phyloP scores from a whole-genome alignment of 2,329 filamentous ascomycete species.

The Colletotrichum tropicicola region DNA sequence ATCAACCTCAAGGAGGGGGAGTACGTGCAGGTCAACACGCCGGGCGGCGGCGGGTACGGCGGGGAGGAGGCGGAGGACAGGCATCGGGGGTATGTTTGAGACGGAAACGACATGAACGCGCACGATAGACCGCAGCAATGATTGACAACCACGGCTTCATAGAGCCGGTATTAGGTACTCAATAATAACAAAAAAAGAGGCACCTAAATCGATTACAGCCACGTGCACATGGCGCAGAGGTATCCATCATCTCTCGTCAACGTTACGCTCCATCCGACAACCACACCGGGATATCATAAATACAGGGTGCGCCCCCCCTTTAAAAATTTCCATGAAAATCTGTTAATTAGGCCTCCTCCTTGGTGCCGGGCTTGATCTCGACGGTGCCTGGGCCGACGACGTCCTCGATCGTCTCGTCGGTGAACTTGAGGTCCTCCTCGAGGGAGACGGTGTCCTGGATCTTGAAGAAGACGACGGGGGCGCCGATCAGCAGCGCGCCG shows the following conservation, averaged over 20 bases:
- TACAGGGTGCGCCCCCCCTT: too few relatives aligned
- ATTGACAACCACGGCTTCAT: background rate
- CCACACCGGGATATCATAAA: conserved; percentile 8
- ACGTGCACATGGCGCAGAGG: background rate
- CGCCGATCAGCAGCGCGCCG: conserved; percentile 78
- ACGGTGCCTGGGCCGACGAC: conserved; percentile 54
- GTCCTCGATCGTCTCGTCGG: conserved; percentile 82
- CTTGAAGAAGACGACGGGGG: conserved; percentile 80
- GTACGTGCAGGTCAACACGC: conserved; percentile 45
- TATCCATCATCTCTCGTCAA: conserved; percentile 12
- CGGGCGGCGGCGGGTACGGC: conserved; percentile 43
- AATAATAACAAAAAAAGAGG: too few relatives aligned
- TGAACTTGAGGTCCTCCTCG: conserved; percentile 85
- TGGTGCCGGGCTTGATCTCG: conserved; percentile 1
- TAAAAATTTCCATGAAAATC: too few relatives aligned
- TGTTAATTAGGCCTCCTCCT: conserved; percentile 13
- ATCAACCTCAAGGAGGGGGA: conserved; percentile 43
- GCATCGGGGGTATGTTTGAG: conserved; percentile 20
- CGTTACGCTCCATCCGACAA: background rate
- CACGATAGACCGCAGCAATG: background rate
- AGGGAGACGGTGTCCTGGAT: conserved; percentile 84
- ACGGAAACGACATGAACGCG: background rate
- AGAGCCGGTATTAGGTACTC: conserved; percentile 9
- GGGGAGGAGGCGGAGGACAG: conserved; percentile 17
- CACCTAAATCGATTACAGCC: background rate